A percentile compares a stretch with the other conserved stretches of the same genome.
These are phyloP conservation scores for Lathyrus oleraceus DNA, from an alignment of 306 rosid species.

Conservation along the genomic window DNA sequence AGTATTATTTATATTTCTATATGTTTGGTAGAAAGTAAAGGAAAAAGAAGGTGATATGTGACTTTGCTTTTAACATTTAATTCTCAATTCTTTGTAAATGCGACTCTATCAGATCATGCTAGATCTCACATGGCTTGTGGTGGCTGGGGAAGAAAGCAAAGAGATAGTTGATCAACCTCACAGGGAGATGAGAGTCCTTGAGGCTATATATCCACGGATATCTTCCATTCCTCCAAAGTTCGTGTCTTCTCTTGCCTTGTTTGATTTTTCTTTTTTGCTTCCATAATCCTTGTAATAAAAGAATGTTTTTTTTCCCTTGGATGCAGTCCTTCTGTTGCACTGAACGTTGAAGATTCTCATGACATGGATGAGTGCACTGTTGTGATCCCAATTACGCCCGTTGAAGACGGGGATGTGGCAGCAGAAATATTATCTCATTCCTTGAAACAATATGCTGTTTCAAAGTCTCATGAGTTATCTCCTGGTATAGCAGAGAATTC, in stretches of 20 bases:
- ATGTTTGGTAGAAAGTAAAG: neutral
- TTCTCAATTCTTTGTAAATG: constrained; percentile 18
- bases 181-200: constrained; percentile 89
- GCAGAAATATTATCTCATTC: constrained; percentile 42
- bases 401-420: constrained; percentile 79
- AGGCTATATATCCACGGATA: constrained; percentile 86
- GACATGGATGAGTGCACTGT: constrained; percentile 42
- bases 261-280: constrained; percentile 15
- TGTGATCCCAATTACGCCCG: constrained; percentile 75
- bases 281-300: constrained; percentile 25
- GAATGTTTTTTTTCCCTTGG: neutral
- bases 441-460: constrained; percentile 24
- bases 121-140: constrained; percentile 74
- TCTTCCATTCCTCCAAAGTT: constrained; percentile 90
- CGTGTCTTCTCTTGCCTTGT: constrained; percentile 42
- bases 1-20: constrained; percentile 2
- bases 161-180: constrained; percentile 63
- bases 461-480: constrained; percentile 39
- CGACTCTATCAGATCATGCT: constrained; percentile 53
- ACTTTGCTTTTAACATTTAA: constrained; percentile 16
- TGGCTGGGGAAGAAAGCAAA: constrained; percentile 85
- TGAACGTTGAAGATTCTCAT: constrained; percentile 49
- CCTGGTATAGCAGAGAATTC: constrained; percentile 35
- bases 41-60: neutral
- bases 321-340: constrained; percentile 56